Evolutionary conservation across 352 stramenopile genomes (phyloP).

Genomic region (Phytopythium vexans): DNA sequence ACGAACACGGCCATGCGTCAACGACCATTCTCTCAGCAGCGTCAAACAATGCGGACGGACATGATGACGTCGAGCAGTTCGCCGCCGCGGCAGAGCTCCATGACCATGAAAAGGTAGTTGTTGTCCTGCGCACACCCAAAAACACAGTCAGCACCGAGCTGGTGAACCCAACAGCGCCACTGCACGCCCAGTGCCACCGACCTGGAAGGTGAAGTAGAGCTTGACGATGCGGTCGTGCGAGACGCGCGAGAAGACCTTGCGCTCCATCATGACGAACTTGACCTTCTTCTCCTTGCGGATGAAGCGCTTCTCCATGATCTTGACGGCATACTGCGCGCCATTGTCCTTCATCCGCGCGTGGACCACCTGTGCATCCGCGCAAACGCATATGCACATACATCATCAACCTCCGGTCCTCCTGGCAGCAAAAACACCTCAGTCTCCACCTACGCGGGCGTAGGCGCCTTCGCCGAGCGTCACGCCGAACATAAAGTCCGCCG

Average conservation of each 20-base stretch:
- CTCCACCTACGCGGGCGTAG: constrained; percentile 65
- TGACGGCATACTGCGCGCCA: constrained; percentile 83
- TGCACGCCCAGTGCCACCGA: constrained; percentile 9
- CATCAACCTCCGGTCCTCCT: background rate
- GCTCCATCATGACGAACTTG: constrained; percentile 91
- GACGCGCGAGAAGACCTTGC: constrained; percentile 88
- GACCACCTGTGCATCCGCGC: constrained; percentile 41
- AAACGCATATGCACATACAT: background rate
- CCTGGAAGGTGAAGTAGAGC: constrained; percentile 90
- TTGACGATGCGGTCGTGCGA: constrained; percentile 87
- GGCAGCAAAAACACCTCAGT: background rate
- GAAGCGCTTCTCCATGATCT: constrained; percentile 92
- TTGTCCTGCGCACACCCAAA: constrained; percentile 36
- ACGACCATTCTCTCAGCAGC: background rate
- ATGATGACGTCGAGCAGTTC: constrained; percentile 86
- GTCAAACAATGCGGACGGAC: constrained; percentile 29
- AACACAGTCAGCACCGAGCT: background rate
- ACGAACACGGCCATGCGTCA: background rate
- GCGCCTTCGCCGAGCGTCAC: constrained; percentile 83
- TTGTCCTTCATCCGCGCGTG: constrained; percentile 89
- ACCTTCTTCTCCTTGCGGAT: constrained; percentile 92
- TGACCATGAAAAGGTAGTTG: constrained; percentile 90
- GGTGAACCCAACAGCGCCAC: constrained; percentile 4
- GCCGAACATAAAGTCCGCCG: constrained; percentile 89
- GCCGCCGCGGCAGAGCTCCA: constrained; percentile 86